phyloP scores from a whole-genome alignment of 2,329 filamentous ascomycete genomes.

The Clonostachys sp. region DNA sequence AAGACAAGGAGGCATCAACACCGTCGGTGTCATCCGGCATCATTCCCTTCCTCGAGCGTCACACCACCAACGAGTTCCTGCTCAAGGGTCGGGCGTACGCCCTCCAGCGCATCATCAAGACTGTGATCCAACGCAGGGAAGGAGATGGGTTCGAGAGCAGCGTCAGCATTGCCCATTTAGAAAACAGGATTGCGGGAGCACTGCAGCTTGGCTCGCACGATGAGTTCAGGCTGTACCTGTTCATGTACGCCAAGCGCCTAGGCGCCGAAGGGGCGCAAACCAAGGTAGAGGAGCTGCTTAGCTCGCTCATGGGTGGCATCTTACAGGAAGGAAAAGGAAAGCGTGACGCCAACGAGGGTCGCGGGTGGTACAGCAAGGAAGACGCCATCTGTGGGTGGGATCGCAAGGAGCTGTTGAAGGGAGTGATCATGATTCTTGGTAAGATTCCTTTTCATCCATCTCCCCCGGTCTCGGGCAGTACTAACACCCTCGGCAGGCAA shows the following conservation, averaged over 20 bases:
- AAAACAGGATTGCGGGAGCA: conserved; percentile 89
- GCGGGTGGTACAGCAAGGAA: conserved; percentile 61
- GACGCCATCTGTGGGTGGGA: conserved; percentile 88
- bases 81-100: conserved; percentile 90
- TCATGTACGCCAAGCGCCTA: conserved; percentile 96
- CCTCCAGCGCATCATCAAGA: conserved; percentile 86
- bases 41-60: conserved; percentile 87
- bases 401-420: conserved; percentile 79
- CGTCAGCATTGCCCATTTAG: conserved; percentile 89
- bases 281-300: conserved; percentile 91
- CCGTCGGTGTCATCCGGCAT: conserved; percentile 78
- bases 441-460: conserved; percentile 27
- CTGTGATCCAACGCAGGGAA: conserved; percentile 80
- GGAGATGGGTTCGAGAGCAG: conserved; percentile 89
- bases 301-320: conserved; percentile 72
- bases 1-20: conserved; percentile 39
- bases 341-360: conserved; percentile 42
- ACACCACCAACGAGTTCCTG: conserved; percentile 89
- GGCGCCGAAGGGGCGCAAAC: conserved; percentile 81
- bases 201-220: conserved; percentile 80
- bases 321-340: conserved; percentile 46
- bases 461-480: neutral
- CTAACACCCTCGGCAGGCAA: conserved; percentile 57
- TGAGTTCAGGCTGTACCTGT: conserved; percentile 91
- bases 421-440: conserved; percentile 91